These are phyloP conservation scores for Gastroboletus turbinatus DNA, from an alignment of 1,284 basidiomycete genomes.

Conservation along the genomic window DNA sequence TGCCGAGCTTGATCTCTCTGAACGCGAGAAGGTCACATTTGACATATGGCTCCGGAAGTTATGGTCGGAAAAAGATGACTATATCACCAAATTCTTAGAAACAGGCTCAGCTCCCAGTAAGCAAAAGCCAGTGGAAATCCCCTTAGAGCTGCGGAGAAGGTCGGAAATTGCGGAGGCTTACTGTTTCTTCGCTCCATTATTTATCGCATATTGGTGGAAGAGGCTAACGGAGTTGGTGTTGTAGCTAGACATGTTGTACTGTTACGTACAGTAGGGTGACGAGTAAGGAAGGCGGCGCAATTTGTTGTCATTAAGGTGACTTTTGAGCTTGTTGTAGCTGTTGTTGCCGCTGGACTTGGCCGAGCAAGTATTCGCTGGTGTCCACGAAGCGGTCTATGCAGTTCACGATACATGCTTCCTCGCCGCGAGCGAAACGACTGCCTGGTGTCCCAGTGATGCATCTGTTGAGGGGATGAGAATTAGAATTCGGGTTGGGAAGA, in stretches of 20 bases:
- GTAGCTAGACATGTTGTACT: conserved; percentile 22
- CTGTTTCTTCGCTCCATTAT: conserved; percentile 65
- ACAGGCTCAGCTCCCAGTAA: conserved; percentile 40
- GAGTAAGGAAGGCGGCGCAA: neutral
- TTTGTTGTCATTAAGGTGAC: conserved; percentile 10
- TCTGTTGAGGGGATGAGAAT: conserved; percentile 43
- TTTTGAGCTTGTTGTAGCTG: conserved; percentile 38
- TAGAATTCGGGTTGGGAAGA: conserved; percentile 1
- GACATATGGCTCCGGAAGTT: conserved; percentile 80
- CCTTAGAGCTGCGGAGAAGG: conserved; percentile 51
- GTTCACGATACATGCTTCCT: conserved; percentile 85
- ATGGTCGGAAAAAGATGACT: conserved; percentile 84
- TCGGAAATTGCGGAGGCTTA: conserved; percentile 65
- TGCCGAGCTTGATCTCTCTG: conserved; percentile 61
- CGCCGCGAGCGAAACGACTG: conserved; percentile 81
- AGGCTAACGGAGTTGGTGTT: conserved; percentile 32
- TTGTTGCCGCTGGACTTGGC: conserved; percentile 68
- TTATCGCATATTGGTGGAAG: conserved; percentile 53
- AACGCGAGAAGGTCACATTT: conserved; percentile 69
- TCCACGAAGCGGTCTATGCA: conserved; percentile 96
- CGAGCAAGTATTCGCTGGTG: conserved; percentile 85
- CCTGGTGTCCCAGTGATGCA: conserved; percentile 85
- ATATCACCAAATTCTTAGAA: conserved; percentile 65
- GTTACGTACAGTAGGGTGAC: conserved; percentile 9
- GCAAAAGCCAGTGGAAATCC: conserved; percentile 49